Percentiles rank a stretch among this genome's conserved stretches.
phyloP scores from a whole-genome alignment of 345 rosid species.

The Dimocarpus longan region DNA sequence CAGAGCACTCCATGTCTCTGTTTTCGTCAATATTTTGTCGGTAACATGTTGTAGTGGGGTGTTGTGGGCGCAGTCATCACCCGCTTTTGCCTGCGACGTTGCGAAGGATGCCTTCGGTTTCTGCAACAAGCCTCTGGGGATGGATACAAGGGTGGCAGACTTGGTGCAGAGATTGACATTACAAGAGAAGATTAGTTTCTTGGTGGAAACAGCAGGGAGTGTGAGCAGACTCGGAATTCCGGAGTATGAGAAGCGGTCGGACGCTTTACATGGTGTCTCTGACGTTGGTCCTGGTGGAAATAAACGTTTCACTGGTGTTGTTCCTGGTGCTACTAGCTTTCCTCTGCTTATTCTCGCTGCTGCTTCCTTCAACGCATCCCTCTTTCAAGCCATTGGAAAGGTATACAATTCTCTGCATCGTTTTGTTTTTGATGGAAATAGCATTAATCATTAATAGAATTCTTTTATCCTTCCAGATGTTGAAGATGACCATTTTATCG shows the following conservation, averaged over 20 bases:
- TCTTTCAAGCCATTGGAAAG: slow-evolving; percentile 89
- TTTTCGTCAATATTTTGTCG: slow-evolving; percentile 24
- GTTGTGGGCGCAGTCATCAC: slow-evolving; percentile 41
- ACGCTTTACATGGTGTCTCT: slow-evolving; percentile 97
- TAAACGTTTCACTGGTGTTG: slow-evolving; percentile 54
- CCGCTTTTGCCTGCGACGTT: slow-evolving; percentile 80
- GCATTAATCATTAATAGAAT: no score
- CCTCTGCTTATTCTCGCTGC: slow-evolving; percentile 94
- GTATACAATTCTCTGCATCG: slow-evolving; percentile 30
- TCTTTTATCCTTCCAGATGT: no score
- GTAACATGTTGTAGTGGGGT: slow-evolving; percentile 14
- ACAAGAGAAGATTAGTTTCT: slow-evolving; percentile 69
- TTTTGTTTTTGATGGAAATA: no score
- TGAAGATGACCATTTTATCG: not conserved
- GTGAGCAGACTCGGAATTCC: slow-evolving; percentile 85
- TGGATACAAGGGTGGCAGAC: slow-evolving; percentile 65
- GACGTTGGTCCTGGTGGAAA: slow-evolving; percentile 61
- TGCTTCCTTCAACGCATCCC: slow-evolving; percentile 83
- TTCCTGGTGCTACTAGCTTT: slow-evolving; percentile 94
- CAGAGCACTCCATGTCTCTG: slow-evolving; percentile 38
- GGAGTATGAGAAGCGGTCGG: slow-evolving; percentile 92
- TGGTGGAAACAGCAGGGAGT: slow-evolving; percentile 56
- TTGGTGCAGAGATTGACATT: slow-evolving; percentile 70
- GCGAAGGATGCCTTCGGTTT: slow-evolving; percentile 54
- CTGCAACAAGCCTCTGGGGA: slow-evolving; percentile 50